These are phyloP conservation scores for Pseudocercospora fijiensis DNA, from an alignment of 2,329 filamentous ascomycete species.

Conservation along the genomic window DNA sequence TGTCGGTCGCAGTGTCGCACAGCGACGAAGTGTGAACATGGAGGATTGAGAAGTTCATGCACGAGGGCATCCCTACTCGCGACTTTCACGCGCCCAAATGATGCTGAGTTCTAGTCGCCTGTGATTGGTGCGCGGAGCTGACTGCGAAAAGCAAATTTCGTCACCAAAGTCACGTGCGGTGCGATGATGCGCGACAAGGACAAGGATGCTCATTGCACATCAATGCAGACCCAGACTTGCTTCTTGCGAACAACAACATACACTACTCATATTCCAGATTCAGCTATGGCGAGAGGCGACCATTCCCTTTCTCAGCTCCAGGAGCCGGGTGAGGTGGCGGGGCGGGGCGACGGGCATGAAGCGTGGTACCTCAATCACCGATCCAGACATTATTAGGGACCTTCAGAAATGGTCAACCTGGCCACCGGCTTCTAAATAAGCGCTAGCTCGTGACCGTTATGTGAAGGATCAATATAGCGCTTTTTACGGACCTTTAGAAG, in stretches of 20 bases:
- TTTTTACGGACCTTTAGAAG: too few relatives aligned
- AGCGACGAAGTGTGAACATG: constrained; percentile 17
- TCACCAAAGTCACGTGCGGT: neutral
- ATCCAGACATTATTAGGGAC: too few relatives aligned
- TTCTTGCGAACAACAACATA: neutral
- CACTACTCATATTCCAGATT: neutral
- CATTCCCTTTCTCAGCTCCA: neutral
- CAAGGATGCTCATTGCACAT: neutral
- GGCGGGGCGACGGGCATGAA: neutral
- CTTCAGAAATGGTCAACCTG: too few relatives aligned
- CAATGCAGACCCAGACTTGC: neutral
- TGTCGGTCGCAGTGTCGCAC: neutral
- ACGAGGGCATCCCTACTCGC: neutral
- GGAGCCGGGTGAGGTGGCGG: neutral
- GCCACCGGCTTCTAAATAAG: too few relatives aligned
- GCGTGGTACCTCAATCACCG: neutral
- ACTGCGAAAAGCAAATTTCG: neutral
- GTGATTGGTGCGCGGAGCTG: constrained; percentile 8
- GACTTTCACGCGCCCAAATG: neutral
- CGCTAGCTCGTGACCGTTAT: too few relatives aligned
- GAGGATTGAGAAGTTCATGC: neutral
- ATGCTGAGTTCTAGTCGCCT: neutral
- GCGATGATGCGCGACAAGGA: neutral
- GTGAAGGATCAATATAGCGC: too few relatives aligned
- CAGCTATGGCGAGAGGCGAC: neutral